A percentile compares a stretch with the other conserved stretches of the same genome.
Evolutionary conservation across 2,329 filamentous ascomycete genomes (phyloP).

Genomic region (Samsoniella hepiali): DNA sequence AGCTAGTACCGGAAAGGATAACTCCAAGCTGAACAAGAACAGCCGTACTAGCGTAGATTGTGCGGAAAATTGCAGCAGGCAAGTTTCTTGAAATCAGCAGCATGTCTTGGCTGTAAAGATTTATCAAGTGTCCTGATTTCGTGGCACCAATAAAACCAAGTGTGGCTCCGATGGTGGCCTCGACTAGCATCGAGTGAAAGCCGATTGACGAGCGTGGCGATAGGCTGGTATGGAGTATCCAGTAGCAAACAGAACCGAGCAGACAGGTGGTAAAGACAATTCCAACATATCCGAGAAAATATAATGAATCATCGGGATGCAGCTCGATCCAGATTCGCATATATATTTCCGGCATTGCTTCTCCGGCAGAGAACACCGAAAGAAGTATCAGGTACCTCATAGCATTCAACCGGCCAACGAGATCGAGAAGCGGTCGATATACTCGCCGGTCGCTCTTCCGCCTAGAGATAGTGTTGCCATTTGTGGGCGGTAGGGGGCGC

Average conservation of each 20-base stretch:
- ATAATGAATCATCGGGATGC: not conserved
- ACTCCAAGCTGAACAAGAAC: not conserved
- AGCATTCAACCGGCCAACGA: not conserved
- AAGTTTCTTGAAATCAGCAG: not conserved
- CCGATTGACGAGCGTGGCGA: not conserved
- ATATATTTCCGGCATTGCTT: not conserved
- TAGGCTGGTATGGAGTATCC: not conserved
- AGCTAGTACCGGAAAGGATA: not conserved
- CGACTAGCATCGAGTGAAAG: not conserved
- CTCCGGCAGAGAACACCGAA: not conserved
- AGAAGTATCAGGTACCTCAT: not conserved
- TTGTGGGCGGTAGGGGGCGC: too few relatives aligned
- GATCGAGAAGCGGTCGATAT: not conserved
- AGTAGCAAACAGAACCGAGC: not conserved
- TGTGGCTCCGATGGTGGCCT: not conserved
- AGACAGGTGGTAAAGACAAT: not conserved
- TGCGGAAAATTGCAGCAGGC: not conserved
- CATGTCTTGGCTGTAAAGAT: not conserved
- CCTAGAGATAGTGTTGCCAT: too few relatives aligned
- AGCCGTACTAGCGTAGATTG: not conserved
- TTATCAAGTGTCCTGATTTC: not conserved
- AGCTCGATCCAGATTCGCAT: not conserved
- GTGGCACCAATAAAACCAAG: not conserved
- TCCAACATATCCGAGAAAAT: not conserved
- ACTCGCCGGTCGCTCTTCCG: too few relatives aligned